A percentile compares a stretch with the other conserved stretches of the same genome.
Conservation (phyloP, 768 basidiomycete genomes). For the Clavaria fumosa region DNA sequence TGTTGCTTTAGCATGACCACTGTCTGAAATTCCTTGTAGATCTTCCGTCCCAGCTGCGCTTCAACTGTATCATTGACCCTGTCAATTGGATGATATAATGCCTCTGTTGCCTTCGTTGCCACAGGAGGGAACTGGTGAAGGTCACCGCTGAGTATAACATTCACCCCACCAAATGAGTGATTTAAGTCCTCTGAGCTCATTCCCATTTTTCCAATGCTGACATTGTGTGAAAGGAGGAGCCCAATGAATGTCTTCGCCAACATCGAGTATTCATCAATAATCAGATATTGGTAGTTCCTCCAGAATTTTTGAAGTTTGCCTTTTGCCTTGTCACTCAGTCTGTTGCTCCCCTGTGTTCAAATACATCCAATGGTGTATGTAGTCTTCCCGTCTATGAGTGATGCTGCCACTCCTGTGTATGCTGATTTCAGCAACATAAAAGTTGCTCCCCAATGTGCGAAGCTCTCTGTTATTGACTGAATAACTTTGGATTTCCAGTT, state of each 20-base stretch:
- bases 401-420: background rate
- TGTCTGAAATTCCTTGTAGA: background rate
- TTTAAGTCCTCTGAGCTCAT: background rate
- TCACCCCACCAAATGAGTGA: background rate
- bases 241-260: background rate
- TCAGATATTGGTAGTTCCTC: background rate
- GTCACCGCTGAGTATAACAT: background rate
- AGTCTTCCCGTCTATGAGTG: background rate
- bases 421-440: background rate
- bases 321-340: background rate
- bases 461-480: slow-evolving; percentile 17
- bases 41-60: background rate
- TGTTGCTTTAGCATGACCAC: background rate
- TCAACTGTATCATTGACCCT: background rate
- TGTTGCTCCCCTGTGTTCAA: background rate
- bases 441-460: too few species aligned
- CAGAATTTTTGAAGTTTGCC: background rate
- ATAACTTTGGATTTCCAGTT: slow-evolving; percentile 23
- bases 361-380: background rate
- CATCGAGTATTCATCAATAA: background rate
- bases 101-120: background rate
- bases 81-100: background rate
- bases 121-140: background rate
- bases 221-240: background rate
- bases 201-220: background rate